Percentiles rank a stretch among this genome's conserved stretches.
Evolutionary conservation across 345 rosid genomes (phyloP).

Genomic region (Microcos paniculata): DNA sequence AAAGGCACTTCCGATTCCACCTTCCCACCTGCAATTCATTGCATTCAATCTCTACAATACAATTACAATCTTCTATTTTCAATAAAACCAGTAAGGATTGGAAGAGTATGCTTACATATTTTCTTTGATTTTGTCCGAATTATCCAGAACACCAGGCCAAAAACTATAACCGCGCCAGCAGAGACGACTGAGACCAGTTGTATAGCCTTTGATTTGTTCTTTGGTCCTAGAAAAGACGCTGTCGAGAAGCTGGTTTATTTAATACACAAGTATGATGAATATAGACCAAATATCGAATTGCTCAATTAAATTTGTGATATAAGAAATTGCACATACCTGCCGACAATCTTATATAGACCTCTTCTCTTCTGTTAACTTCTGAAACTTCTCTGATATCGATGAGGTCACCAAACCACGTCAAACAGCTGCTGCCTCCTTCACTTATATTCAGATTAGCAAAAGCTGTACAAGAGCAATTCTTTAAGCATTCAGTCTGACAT

Average conservation of each 20-base stretch:
- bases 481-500: constrained; percentile 28
- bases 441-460: constrained; percentile 22
- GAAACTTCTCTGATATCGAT: constrained; percentile 27
- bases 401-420: constrained; percentile 38
- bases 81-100: background rate
- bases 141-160: background rate
- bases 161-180: background rate
- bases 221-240: background rate
- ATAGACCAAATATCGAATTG: no score
- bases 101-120: background rate
- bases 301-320: no score
- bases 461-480: constrained; percentile 38
- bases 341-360: constrained; percentile 29
- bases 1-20: constrained; percentile 7
- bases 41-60: background rate
- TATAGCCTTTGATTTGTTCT: background rate
- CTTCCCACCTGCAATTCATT: background rate
- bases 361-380: constrained; percentile 17
- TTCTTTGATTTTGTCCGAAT: constrained; percentile 1
- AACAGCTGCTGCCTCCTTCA: constrained; percentile 32
- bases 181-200: background rate
- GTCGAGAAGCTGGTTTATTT: background rate
- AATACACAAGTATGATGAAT: no score
- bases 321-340: constrained; percentile 26
- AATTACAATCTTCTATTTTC: background rate